phyloP scores from a whole-genome alignment of 257 asterid genomes.

The Paraleonurus japonicus region DNA sequence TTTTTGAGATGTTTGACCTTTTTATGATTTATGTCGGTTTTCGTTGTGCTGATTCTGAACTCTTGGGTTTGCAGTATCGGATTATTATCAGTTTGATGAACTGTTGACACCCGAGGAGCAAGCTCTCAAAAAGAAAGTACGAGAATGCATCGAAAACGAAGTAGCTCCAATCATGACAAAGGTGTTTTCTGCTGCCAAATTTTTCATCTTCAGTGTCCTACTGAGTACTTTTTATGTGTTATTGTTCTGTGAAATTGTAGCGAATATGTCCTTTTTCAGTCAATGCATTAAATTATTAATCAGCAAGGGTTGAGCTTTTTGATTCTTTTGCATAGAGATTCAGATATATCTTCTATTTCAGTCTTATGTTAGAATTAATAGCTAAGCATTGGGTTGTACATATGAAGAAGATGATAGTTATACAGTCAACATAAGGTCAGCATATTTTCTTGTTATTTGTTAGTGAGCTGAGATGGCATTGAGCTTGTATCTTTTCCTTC shows the following conservation, averaged over 20 bases:
- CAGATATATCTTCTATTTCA: neutral
- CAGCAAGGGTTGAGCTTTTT: neutral
- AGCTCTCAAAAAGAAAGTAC: constrained; percentile 58
- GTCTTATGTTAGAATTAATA: constrained; percentile 19
- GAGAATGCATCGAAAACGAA: constrained; percentile 89
- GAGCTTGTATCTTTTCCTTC: neutral
- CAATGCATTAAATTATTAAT: neutral
- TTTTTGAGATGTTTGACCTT: neutral
- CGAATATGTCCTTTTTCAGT: neutral
- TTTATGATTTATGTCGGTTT: neutral
- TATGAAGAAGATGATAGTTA: neutral
- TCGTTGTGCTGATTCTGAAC: constrained; percentile 13
- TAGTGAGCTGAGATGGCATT: neutral
- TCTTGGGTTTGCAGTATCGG: constrained; percentile 60
- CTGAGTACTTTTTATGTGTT: neutral
- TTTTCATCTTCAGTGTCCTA: neutral
- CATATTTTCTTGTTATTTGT: neutral
- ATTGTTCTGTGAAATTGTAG: neutral
- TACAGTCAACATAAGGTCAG: neutral
- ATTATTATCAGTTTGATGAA: constrained; percentile 90
- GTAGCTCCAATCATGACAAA: constrained; percentile 93
- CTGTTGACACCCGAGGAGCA: constrained; percentile 71
- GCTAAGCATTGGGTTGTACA: neutral
- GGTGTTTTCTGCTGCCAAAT: constrained; percentile 37
- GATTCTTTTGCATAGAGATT: neutral